Evolutionary conservation across 1,139 yeast genomes (phyloP), one percentile per base, ranked within the genome.

Genomic region (Yamadazyma songkhlaensis): DNA sequence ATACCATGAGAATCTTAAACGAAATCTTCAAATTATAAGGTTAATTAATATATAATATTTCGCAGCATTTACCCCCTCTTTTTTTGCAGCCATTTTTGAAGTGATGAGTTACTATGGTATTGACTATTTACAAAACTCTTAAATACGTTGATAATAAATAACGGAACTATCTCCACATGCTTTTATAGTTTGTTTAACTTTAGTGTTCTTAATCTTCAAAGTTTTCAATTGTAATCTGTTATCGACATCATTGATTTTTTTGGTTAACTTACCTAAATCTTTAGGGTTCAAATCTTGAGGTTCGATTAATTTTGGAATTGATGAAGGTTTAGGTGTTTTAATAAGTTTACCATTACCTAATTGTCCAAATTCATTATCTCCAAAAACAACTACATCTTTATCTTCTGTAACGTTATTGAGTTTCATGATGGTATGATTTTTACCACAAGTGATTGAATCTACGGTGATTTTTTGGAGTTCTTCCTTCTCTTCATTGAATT

Each of bases 1-100:
- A 94, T 63, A 92, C 99, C 53, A 81, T 80, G 53, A 77, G 67
- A 52, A 84, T 86, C 67, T 80, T 94, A 67, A 84, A 81, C 60
- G 96, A 92, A 63, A 57, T 84, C 45, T 92, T 92, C 67, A 58
- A 70, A 43, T 69, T 71, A 55, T 55, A 63, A 28, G 6, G 22
- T 26, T 32, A 25, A 12, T 26, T 32, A 25, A 12, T 17, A 23
- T 9, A 17, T 13, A 17, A 30, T 30, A 30, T 28, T 28, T 25
- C 13, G n/a, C 13, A 10, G 5, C 12, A 3, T 10, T 25, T 25
- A 3, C 7, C 27, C 12, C 12, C 12, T 23, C 10, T 8, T 27
- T n/a, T 28, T 29, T 29, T 22, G 32, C 17, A 20, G 22, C 11
- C 9, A 9, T 11, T 12, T 6, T 9, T n/a, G n/a, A 24, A 24